Percentiles rank a stretch among this genome's conserved stretches.
These are phyloP conservation scores for Didymella segeticola DNA, from an alignment of 2,329 filamentous ascomycete genomes.

Conservation along the genomic window DNA sequence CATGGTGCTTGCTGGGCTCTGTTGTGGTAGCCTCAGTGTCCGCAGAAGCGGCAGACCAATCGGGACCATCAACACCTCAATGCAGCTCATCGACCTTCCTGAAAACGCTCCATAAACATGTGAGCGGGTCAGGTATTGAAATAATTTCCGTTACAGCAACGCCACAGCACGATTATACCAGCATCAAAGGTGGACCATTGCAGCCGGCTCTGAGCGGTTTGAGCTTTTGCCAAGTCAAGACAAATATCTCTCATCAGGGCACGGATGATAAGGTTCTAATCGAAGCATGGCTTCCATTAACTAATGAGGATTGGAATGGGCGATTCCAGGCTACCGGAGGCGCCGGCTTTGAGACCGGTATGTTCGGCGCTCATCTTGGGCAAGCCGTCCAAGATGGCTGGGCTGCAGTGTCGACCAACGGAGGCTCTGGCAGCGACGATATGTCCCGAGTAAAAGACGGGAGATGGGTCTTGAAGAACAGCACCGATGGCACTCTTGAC, in stretches of 20 bases:
- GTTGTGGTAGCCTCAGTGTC: not conserved
- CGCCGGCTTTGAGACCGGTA: slow-evolving; percentile 37
- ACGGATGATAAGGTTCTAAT: slow-evolving; percentile 34
- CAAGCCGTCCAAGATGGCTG: slow-evolving; percentile 38
- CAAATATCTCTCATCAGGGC: slow-evolving; percentile 28
- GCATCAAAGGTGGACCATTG: slow-evolving; percentile 10
- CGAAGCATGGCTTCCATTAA: slow-evolving; percentile 41
- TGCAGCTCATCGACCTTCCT: slow-evolving; percentile 17
- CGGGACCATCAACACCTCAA: not conserved
- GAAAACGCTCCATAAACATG: slow-evolving; percentile 1
- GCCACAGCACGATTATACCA: slow-evolving; percentile 21
- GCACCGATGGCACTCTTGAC: slow-evolving; percentile 29
- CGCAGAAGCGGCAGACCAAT: not conserved
- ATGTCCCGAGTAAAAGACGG: slow-evolving; percentile 12
- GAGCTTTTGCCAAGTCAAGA: slow-evolving; percentile 34
- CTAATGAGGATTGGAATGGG: slow-evolving; percentile 38
- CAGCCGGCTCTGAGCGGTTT: slow-evolving; percentile 21
- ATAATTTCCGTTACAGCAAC: slow-evolving; percentile 24
- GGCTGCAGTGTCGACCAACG: slow-evolving; percentile 43
- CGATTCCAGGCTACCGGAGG: slow-evolving; percentile 44
- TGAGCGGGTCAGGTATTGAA: slow-evolving; percentile 10
- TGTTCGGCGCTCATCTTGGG: slow-evolving; percentile 33
- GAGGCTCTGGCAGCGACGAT: slow-evolving; percentile 31
- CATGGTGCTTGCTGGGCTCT: not conserved
- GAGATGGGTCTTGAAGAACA: slow-evolving; percentile 31